Conservation (phyloP, 2,329 filamentous ascomycete species). For the Xylariaceae sp. region DNA sequence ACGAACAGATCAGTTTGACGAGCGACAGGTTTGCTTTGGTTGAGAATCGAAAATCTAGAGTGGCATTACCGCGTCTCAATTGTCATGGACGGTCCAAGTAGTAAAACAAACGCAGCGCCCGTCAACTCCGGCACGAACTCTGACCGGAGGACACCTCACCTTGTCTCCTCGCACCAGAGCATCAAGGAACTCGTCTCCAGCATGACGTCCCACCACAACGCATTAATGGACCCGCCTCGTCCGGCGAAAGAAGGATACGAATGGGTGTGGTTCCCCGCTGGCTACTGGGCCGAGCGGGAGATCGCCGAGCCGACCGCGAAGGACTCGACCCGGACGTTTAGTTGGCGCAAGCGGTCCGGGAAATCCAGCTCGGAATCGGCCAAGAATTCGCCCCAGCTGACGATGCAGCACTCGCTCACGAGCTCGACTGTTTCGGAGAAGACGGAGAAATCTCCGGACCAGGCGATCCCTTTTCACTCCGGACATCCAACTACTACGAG, state of each 20-base stretch:
- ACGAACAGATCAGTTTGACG: conserved; percentile 20
- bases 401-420: neutral
- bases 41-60: conserved; percentile 24
- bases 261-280: conserved; percentile 60
- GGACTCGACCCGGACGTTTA: conserved; percentile 36
- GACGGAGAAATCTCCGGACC: neutral
- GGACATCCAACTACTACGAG: conserved; percentile 6
- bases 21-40: conserved; percentile 18
- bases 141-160: neutral
- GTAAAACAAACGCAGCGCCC: conserved; percentile 24
- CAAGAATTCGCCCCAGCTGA: conserved; percentile 12
- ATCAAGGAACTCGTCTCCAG: conserved; percentile 18
- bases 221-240: conserved; percentile 48
- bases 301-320: conserved; percentile 28
- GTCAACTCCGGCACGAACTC: conserved; percentile 10
- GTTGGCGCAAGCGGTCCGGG: conserved; percentile 37
- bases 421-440: neutral
- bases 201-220: conserved; percentile 9
- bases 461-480: neutral
- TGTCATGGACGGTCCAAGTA: conserved; percentile 28
- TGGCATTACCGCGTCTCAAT: conserved; percentile 24
- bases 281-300: conserved; percentile 59
- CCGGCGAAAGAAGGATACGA: conserved; percentile 50
- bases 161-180: conserved; percentile 12
- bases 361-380: conserved; percentile 25